Evolutionary conservation across 345 rosid species (phyloP).

Genomic region (Populus tremula): DNA sequence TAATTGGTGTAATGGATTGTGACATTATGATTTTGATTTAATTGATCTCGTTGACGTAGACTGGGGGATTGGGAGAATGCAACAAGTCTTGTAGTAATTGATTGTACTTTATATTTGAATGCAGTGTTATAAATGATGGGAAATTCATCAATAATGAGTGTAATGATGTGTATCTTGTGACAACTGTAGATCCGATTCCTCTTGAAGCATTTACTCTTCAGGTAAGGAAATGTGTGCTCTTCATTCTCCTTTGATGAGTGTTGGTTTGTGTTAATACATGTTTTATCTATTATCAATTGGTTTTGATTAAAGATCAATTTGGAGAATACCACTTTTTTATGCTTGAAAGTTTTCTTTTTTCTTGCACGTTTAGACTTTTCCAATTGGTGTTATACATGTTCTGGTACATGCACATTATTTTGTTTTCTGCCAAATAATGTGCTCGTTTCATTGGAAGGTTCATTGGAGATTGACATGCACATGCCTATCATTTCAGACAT

Average conservation of each 20-base stretch:
- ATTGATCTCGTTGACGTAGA: no score
- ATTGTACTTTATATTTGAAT: conserved; percentile 14
- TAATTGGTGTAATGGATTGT: neutral
- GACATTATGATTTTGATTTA: no score
- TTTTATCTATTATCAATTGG: no score
- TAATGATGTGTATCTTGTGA: conserved; percentile 83
- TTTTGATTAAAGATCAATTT: no score
- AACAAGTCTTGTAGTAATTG: neutral
- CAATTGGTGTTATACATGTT: neutral
- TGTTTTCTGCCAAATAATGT: neutral
- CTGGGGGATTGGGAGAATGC: no score
- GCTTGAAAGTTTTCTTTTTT: neutral
- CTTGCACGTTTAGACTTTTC: neutral
- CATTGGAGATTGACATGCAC: neutral
- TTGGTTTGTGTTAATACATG: no score
- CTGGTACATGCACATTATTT: neutral
- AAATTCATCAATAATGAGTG: conserved; percentile 83
- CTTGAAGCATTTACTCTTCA: conserved; percentile 86
- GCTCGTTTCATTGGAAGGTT: neutral
- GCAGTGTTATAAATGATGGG: conserved; percentile 78
- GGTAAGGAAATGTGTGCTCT: conserved; percentile 41
- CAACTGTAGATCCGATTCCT: conserved; percentile 78
- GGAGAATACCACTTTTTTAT: no score
- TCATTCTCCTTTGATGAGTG: no score
- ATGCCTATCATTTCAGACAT: neutral